Conservation (phyloP, 1,139 yeast species). For the Protomyces gravidus region DNA sequence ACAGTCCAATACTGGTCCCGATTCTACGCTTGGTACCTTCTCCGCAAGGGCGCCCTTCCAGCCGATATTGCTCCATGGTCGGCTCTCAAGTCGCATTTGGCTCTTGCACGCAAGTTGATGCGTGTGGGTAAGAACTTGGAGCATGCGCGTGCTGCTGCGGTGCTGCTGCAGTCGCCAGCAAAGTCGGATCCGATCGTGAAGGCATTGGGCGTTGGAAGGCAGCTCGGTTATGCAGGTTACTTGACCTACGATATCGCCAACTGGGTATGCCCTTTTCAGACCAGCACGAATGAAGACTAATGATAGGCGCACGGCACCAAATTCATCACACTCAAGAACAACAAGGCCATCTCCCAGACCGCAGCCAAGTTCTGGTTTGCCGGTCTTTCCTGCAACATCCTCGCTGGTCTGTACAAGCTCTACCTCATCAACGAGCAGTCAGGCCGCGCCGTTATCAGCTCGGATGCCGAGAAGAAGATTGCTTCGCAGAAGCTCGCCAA, state of each 20-base stretch:
- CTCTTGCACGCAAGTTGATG: slow-evolving; percentile 75
- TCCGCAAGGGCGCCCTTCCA: slow-evolving; percentile 56
- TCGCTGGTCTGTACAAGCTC: slow-evolving; percentile 45
- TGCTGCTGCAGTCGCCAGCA: slow-evolving; percentile 61
- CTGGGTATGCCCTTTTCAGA: slow-evolving; percentile 53
- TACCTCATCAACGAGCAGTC: slow-evolving; percentile 31
- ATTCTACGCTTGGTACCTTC: slow-evolving; percentile 61
- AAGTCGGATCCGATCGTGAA: slow-evolving; percentile 62
- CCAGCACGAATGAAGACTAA: slow-evolving; percentile 26
- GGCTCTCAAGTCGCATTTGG: slow-evolving; percentile 55
- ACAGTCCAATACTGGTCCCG: slow-evolving; percentile 76
- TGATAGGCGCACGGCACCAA: slow-evolving; percentile 40
- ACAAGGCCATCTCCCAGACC: slow-evolving; percentile 33
- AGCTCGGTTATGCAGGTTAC: slow-evolving; percentile 70
- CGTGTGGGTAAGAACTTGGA: slow-evolving; percentile 79
- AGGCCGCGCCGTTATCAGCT: slow-evolving; percentile 37
- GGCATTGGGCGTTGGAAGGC: slow-evolving; percentile 57
- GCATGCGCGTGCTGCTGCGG: slow-evolving; percentile 66
- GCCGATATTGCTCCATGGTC: slow-evolving; percentile 52
- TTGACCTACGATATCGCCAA: slow-evolving; percentile 68
- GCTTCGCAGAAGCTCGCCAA: slow-evolving; percentile 39
- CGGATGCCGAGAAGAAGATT: slow-evolving; percentile 44
- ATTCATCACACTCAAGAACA: slow-evolving; percentile 36
- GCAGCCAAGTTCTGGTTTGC: slow-evolving; percentile 69
- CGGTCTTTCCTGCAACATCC: slow-evolving; percentile 62